A percentile compares a stretch with the other conserved stretches of the same genome.
Evolutionary conservation across 441 rosid genomes (phyloP).

Genomic region (Gossypium schwendimanii): DNA sequence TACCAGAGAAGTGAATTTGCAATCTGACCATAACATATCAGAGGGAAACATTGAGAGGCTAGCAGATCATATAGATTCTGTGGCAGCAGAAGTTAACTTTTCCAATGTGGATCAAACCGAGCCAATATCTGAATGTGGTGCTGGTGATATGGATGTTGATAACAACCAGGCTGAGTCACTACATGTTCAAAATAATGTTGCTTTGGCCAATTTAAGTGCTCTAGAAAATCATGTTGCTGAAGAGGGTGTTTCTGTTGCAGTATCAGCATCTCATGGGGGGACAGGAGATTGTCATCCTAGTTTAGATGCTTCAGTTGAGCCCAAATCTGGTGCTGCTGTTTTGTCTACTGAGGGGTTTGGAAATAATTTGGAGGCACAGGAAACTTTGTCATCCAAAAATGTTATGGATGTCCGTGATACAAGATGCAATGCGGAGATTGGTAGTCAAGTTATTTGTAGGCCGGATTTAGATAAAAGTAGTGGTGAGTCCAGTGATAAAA

Average conservation of each 20-base stretch:
- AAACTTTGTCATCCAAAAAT: constrained; percentile 21
- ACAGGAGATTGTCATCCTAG: constrained; percentile 27
- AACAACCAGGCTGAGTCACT: constrained; percentile 4
- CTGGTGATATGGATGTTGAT: neutral
- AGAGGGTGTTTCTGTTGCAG: constrained; percentile 23
- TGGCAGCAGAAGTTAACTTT: constrained; percentile 25
- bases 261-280: constrained; percentile 22
- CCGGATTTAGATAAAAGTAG: constrained; percentile 27
- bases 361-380: constrained; percentile 26
- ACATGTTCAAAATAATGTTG: constrained; percentile 15
- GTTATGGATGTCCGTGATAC: constrained; percentile 7
- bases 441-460: constrained; percentile 26
- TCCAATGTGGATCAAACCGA: constrained; percentile 29
- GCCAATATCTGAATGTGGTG: constrained; percentile 15
- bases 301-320: constrained; percentile 29
- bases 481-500: constrained; percentile 25
- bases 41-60: constrained; percentile 30
- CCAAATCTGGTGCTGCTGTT: constrained; percentile 22
- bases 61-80: constrained; percentile 23
- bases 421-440: constrained; percentile 9
- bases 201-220: constrained; percentile 20
- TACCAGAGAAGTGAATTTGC: constrained; percentile 24
- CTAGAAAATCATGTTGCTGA: constrained; percentile 22
- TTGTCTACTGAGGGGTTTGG: constrained; percentile 27
- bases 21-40: constrained; percentile 29